Conservation (phyloP, 768 basidiomycete genomes). For the Trametes sanguinea region DNA sequence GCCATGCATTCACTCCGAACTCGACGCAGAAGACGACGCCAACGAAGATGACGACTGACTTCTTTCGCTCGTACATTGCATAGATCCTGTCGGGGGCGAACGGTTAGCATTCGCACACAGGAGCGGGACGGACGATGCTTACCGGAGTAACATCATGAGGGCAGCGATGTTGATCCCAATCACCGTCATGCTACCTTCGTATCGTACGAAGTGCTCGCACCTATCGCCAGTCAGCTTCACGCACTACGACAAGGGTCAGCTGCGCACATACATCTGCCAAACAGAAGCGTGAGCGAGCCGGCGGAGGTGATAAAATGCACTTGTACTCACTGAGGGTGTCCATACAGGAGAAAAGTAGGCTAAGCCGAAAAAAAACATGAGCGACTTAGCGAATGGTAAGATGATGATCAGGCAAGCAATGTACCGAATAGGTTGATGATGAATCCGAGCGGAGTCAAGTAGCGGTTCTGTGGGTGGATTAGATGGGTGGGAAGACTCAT, state of each 20-base stretch:
- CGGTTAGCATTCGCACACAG: not conserved
- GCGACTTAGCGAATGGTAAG: not conserved
- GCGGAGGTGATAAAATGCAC: not conserved
- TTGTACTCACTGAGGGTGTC: constrained; percentile 23
- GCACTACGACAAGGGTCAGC: not conserved
- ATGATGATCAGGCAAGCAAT: not conserved
- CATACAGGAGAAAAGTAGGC: constrained; percentile 29
- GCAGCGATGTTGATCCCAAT: constrained; percentile 54
- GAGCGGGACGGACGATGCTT: constrained; percentile 10
- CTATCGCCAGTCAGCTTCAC: constrained; percentile 10
- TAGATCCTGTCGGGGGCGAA: constrained; percentile 27
- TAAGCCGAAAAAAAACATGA: not conserved
- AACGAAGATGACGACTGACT: constrained; percentile 33
- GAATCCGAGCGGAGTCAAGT: constrained; percentile 63
- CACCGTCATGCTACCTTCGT: constrained; percentile 47
- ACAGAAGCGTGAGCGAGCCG: no score
- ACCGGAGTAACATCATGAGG: constrained; percentile 62
- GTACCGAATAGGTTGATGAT: constrained; percentile 50
- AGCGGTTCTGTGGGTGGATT: constrained; percentile 54
- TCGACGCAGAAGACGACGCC: constrained; percentile 43
- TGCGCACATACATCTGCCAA: no score
- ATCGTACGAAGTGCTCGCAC: constrained; percentile 35
- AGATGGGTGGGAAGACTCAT: not conserved
- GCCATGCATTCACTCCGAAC: constrained; percentile 52
- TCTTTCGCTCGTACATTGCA: constrained; percentile 32